These are phyloP conservation scores for Fusarium liriodendri DNA, from an alignment of 2,329 filamentous ascomycete genomes.

Conservation along the genomic window DNA sequence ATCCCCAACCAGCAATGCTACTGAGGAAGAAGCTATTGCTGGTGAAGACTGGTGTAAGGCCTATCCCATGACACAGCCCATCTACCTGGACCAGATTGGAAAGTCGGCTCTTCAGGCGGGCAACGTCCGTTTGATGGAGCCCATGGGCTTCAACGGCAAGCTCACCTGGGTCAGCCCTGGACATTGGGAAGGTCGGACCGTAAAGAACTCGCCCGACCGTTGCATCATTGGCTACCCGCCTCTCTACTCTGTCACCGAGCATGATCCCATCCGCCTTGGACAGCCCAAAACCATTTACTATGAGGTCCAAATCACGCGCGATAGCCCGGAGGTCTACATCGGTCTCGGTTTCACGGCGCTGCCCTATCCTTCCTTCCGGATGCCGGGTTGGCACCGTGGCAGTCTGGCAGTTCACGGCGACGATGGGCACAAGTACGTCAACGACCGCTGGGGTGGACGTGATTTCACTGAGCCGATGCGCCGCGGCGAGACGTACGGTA, in stretches of 20 bases:
- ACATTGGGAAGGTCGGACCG: constrained; percentile 61
- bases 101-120: constrained; percentile 60
- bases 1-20: constrained; percentile 77
- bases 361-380: constrained; percentile 81
- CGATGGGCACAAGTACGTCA: constrained; percentile 81
- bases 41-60: constrained; percentile 74
- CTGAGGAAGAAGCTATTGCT: constrained; percentile 69
- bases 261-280: constrained; percentile 63
- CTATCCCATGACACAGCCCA: constrained; percentile 68
- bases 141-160: constrained; percentile 59
- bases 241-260: constrained; percentile 71
- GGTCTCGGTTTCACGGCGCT: constrained; percentile 78
- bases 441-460: constrained; percentile 79
- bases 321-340: constrained; percentile 62
- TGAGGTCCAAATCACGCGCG: constrained; percentile 69
- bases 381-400: constrained; percentile 85
- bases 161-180: constrained; percentile 61
- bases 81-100: constrained; percentile 59
- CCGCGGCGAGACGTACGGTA: constrained; percentile 74
- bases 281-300: constrained; percentile 73
- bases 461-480: constrained; percentile 74
- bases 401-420: constrained; percentile 83
- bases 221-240: constrained; percentile 76
- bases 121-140: constrained; percentile 66
- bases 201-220: constrained; percentile 64